Evolutionary conservation across 1,284 basidiomycete genomes (phyloP).

Genomic region (Boletus mariae): DNA sequence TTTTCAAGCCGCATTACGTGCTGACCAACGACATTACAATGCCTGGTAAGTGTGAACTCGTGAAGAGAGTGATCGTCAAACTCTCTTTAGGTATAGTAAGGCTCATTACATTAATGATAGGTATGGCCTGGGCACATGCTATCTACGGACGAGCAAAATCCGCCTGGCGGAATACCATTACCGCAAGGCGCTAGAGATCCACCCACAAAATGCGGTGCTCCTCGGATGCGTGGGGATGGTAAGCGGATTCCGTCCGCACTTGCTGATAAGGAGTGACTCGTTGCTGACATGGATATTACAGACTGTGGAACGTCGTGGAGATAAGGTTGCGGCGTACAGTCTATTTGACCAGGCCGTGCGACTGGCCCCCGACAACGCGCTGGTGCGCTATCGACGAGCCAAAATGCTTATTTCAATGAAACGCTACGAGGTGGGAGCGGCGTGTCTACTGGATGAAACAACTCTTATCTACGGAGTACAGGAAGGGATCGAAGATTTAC

Average conservation of each 20-base stretch:
- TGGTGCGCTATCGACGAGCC: slow-evolving; percentile 87
- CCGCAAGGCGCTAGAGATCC: slow-evolving; percentile 83
- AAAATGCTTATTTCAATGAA: slow-evolving; percentile 82
- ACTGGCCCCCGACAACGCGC: slow-evolving; percentile 77
- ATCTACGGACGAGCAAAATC: slow-evolving; percentile 86
- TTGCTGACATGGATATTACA: slow-evolving; percentile 36
- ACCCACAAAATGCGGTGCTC: slow-evolving; percentile 87
- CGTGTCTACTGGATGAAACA: slow-evolving; percentile 13
- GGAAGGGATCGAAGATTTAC: slow-evolving; percentile 78
- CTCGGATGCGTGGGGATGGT: slow-evolving; percentile 90
- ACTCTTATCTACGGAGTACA: slow-evolving; percentile 39
- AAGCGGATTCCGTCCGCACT: slow-evolving; percentile 20
- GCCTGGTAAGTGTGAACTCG: slow-evolving; percentile 68
- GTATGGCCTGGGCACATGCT: slow-evolving; percentile 96
- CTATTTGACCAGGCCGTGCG: slow-evolving; percentile 77
- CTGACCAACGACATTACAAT: slow-evolving; percentile 89
- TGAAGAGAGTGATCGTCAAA: slow-evolving; percentile 1
- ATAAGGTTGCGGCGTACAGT: slow-evolving; percentile 68
- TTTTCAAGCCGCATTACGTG: slow-evolving; percentile 85
- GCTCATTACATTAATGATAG: slow-evolving; percentile 44
- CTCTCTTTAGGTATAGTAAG: slow-evolving; percentile 2
- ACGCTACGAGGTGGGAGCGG: slow-evolving; percentile 68
- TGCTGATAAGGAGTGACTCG: slow-evolving; percentile 22
- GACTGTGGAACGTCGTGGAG: slow-evolving; percentile 80
- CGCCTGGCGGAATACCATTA: slow-evolving; percentile 93